Percentiles rank a stretch among this genome's conserved stretches.
Conservation (phyloP, 768 basidiomycete genomes). For the Zangia roseola region DNA sequence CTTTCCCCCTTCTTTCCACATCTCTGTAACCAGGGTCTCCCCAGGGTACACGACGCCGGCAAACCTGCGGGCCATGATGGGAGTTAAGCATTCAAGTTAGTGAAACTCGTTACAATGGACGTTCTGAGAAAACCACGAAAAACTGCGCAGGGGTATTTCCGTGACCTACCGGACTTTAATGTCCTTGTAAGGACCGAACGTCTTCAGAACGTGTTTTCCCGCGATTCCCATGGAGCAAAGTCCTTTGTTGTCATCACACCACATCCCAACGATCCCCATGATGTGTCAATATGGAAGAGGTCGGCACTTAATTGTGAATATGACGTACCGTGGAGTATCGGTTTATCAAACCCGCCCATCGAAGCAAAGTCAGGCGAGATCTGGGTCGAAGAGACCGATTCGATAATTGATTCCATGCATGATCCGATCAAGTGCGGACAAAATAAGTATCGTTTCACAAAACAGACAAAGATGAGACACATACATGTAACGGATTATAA, state of each 20-base stretch:
- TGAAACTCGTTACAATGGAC: not conserved
- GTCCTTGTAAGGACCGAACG: conserved; percentile 82
- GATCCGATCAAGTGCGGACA: not conserved
- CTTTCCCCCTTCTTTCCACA: conserved; percentile 96
- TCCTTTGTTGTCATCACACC: conserved; percentile 36
- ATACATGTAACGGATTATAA: conserved; percentile 83
- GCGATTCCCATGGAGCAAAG: conserved; percentile 92
- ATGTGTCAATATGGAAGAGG: not conserved
- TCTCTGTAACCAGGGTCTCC: conserved; percentile 91
- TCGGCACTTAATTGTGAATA: not conserved
- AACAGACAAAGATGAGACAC: conserved; percentile 16
- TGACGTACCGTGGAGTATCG: conserved; percentile 67
- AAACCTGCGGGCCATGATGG: conserved; percentile 48
- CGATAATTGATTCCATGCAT: not conserved
- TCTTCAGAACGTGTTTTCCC: conserved; percentile 87
- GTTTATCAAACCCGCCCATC: conserved; percentile 91
- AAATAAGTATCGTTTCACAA: conserved; percentile 1
- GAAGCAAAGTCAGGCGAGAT: conserved; percentile 93
- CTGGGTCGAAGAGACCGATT: conserved; percentile 35
- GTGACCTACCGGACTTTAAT: conserved; percentile 86
- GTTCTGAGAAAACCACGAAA: not conserved
- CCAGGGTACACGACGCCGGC: conserved; percentile 92
- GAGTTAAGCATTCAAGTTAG: not conserved
- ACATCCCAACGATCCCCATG: not conserved
- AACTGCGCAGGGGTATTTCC: not conserved